These are phyloP conservation scores for Suillus luteus DNA, from an alignment of 768 basidiomycete genomes.

Conservation along the genomic window DNA sequence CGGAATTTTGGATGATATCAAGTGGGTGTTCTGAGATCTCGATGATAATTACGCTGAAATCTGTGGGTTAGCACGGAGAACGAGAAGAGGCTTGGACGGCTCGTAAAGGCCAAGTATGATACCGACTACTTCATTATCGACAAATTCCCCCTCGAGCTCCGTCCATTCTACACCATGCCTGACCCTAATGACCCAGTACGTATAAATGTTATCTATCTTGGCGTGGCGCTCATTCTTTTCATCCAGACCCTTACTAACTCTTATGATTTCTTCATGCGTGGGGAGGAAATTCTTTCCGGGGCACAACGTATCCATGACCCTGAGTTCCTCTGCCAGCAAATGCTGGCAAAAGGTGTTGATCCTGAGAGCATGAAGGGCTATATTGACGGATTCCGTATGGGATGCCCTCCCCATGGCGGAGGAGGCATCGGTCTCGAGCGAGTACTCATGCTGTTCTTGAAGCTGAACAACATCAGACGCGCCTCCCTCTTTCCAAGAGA, in stretches of 20 bases:
- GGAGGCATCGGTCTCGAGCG: constrained; percentile 95
- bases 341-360: constrained; percentile 86
- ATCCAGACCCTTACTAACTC: constrained; percentile 88
- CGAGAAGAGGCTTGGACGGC: constrained; percentile 87
- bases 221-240: constrained; percentile 9
- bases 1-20: constrained; percentile 85
- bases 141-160: constrained; percentile 94
- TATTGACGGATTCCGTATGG: constrained; percentile 91
- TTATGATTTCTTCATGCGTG: constrained; percentile 99
- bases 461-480: constrained; percentile 92
- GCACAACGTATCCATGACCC: constrained; percentile 98
- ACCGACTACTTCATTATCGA: constrained; percentile 99
- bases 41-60: constrained; percentile 11
- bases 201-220: constrained; percentile 16
- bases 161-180: constrained; percentile 99
- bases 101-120: constrained; percentile 91
- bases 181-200: constrained; percentile 87
- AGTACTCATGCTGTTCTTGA: constrained; percentile 96
- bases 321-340: constrained; percentile 74
- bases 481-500: constrained; percentile 96
- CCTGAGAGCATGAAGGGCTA: constrained; percentile 92
- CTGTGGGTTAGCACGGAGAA: constrained; percentile 78
- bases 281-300: constrained; percentile 97
- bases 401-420: constrained; percentile 95
- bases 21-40: constrained; percentile 45